phyloP scores from a whole-genome alignment of 768 basidiomycete genomes.

The Cubamyces sp. region DNA sequence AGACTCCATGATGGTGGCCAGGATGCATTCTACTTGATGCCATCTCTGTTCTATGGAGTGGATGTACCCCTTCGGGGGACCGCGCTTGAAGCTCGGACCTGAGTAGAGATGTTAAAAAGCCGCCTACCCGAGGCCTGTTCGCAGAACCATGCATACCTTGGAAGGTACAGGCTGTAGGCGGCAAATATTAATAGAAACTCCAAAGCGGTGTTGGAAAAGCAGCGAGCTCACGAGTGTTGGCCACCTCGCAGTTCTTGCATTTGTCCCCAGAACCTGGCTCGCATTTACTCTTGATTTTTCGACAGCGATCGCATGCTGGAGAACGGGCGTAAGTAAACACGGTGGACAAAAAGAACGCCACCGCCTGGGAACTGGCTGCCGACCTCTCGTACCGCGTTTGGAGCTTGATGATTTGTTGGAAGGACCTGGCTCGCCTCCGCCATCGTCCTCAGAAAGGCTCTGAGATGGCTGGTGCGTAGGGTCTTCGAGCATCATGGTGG shows the following conservation, averaged over 20 bases:
- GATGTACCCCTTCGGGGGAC: slow-evolving; percentile 89
- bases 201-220: too few relatives aligned
- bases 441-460: slow-evolving; percentile 25
- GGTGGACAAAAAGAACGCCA: not conserved
- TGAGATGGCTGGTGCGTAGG: not conserved
- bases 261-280: slow-evolving; percentile 72
- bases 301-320: slow-evolving; percentile 83
- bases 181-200: not conserved
- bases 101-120: not conserved
- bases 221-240: slow-evolving; percentile 33
- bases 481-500: slow-evolving; percentile 13
- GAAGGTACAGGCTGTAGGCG: slow-evolving; percentile 46
- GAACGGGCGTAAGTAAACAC: not conserved
- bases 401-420: slow-evolving; percentile 19
- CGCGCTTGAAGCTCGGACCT: slow-evolving; percentile 84
- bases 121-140: not conserved
- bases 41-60: slow-evolving; percentile 91
- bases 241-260: slow-evolving; percentile 59
- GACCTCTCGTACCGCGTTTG: slow-evolving; percentile 33
- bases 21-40: slow-evolving; percentile 90
- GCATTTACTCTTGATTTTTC: slow-evolving; percentile 89
- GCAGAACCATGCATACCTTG: slow-evolving; percentile 63
- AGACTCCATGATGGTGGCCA: slow-evolving; percentile 80
- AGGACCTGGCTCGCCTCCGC: slow-evolving; percentile 26
- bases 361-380: not conserved